These are phyloP conservation scores for Geum urbanum DNA, from an alignment of 306 rosid genomes.

Conservation along the genomic window DNA sequence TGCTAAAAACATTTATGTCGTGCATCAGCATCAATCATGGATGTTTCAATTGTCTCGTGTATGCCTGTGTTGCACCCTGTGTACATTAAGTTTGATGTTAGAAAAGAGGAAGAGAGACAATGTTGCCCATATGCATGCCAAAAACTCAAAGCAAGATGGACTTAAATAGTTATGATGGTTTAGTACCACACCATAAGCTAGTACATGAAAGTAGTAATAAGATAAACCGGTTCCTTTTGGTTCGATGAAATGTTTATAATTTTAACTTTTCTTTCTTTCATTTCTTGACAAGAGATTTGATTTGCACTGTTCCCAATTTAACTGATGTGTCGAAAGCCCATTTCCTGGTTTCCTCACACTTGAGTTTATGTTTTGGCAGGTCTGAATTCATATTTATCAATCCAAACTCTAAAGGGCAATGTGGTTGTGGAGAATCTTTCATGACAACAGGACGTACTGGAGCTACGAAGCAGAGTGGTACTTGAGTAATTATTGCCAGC, in stretches of 20 bases:
- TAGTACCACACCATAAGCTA: not conserved
- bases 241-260: not conserved
- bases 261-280: not conserved
- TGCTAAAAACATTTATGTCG: not conserved
- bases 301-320: not conserved
- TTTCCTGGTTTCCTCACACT: not conserved
- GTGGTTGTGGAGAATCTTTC: slow-evolving; percentile 96
- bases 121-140: not conserved
- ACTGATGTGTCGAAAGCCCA: not conserved
- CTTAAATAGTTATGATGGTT: not conserved
- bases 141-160: slow-evolving; percentile 1
- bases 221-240: not conserved
- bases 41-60: not conserved
- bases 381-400: slow-evolving; percentile 88
- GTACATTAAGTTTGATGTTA: not conserved
- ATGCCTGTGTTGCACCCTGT: not conserved
- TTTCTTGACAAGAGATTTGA: not conserved
- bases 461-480: slow-evolving; percentile 40
- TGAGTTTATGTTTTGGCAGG: slow-evolving; percentile 31
- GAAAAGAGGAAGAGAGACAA: not conserved
- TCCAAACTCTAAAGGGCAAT: slow-evolving; percentile 94
- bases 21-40: too few relatives aligned
- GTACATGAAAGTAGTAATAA: not conserved
- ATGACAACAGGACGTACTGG: slow-evolving; percentile 57
- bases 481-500: slow-evolving; percentile 25